Conservation (phyloP, 1,284 basidiomycete genomes). For the Trichosporon coremiiforme region DNA sequence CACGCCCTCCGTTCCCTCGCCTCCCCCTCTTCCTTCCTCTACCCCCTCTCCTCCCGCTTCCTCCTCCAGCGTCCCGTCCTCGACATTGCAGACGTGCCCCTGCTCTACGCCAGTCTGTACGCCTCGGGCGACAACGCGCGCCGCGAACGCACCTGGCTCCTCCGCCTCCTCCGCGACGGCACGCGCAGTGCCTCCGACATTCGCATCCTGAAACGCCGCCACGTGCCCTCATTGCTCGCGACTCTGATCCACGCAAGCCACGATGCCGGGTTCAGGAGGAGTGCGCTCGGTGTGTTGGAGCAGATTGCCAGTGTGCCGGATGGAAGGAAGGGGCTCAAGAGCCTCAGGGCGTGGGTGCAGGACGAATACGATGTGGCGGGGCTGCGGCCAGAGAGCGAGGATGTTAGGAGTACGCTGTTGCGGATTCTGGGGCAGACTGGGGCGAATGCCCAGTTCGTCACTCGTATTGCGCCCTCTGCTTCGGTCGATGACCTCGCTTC, state of each 20-base stretch:
- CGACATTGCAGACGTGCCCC: slow-evolving; percentile 75
- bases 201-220: slow-evolving; percentile 74
- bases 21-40: slow-evolving; percentile 76
- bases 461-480: slow-evolving; percentile 22
- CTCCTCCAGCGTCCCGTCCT: slow-evolving; percentile 77
- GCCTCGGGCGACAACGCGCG: slow-evolving; percentile 71
- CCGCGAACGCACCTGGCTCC: slow-evolving; percentile 83
- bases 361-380: slow-evolving; percentile 61
- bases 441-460: slow-evolving; percentile 26
- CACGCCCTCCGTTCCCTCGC: slow-evolving; percentile 77
- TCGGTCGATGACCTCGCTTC: slow-evolving; percentile 19
- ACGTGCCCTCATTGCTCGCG: slow-evolving; percentile 83
- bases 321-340: slow-evolving; percentile 70
- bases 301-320: slow-evolving; percentile 69
- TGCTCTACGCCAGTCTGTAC: slow-evolving; percentile 83
- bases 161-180: slow-evolving; percentile 79
- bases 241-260: slow-evolving; percentile 70
- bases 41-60: slow-evolving; percentile 76
- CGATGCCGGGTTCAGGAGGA: slow-evolving; percentile 62
- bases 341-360: slow-evolving; percentile 75
- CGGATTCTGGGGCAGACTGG: slow-evolving; percentile 31
- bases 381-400: slow-evolving; percentile 26
- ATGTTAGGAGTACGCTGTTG: slow-evolving; percentile 27
- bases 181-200: slow-evolving; percentile 73
- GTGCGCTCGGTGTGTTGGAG: slow-evolving; percentile 63